Evolutionary conservation across 2,329 filamentous ascomycete species (phyloP).

Genomic region (Curvularia spicifera): DNA sequence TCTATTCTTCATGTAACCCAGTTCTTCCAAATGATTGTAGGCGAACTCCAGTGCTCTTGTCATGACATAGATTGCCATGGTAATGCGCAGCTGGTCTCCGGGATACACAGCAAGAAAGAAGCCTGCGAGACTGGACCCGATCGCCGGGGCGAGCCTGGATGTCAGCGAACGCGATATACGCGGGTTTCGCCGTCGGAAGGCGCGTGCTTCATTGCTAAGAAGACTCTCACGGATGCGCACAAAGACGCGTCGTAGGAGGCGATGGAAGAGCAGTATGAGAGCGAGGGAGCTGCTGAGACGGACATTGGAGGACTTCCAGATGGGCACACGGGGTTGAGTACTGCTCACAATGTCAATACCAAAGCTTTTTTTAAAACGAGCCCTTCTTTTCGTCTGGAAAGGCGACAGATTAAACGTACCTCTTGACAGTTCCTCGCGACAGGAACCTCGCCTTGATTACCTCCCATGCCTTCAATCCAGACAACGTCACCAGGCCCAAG

Average conservation of each 20-base stretch:
- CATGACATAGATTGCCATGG: constrained; percentile 79
- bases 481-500: constrained; percentile 52
- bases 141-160: constrained; percentile 80
- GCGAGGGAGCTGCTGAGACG: constrained; percentile 83
- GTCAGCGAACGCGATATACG: constrained; percentile 76
- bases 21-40: constrained; percentile 82
- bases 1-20: constrained; percentile 67
- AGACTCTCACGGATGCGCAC: constrained; percentile 78
- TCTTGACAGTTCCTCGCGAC: constrained; percentile 38
- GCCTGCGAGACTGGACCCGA: constrained; percentile 89
- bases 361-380: not conserved
- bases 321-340: constrained; percentile 47
- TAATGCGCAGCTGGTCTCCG: constrained; percentile 73
- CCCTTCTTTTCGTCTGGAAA: not conserved
- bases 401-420: constrained; percentile 15
- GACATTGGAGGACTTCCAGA: constrained; percentile 68
- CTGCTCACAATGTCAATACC: constrained; percentile 25
- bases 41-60: constrained; percentile 84
- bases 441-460: constrained; percentile 48
- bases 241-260: constrained; percentile 89
- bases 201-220: constrained; percentile 76
- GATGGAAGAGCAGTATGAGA: constrained; percentile 84
- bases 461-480: constrained; percentile 57
- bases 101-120: constrained; percentile 80
- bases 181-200: constrained; percentile 84